Percentiles rank a stretch among this genome's conserved stretches.
Conservation (phyloP, 768 basidiomycete genomes). For the Tylopilus sp. region DNA sequence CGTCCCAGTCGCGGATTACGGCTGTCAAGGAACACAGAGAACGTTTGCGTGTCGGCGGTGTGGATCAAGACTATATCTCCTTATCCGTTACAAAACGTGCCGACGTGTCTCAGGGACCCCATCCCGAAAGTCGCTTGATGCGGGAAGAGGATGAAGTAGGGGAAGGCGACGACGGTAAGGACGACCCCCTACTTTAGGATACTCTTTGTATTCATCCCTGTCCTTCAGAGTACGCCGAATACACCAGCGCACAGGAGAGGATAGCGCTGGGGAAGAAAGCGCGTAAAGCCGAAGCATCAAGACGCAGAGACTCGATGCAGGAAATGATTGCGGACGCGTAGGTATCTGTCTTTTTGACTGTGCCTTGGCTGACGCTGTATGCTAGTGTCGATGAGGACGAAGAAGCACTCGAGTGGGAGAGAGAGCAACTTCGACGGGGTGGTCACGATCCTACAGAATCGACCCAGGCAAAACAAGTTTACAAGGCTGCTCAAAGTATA, state of each 20-base stretch:
- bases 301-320: slow-evolving; percentile 65
- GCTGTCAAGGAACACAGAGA: slow-evolving; percentile 77
- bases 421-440: slow-evolving; percentile 75
- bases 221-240: slow-evolving; percentile 74
- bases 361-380: slow-evolving; percentile 2
- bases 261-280: slow-evolving; percentile 85
- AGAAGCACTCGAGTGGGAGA: slow-evolving; percentile 83
- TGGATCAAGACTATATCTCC: slow-evolving; percentile 73
- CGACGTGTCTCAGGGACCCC: slow-evolving; percentile 63
- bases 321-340: slow-evolving; percentile 84
- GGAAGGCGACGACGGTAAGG: slow-evolving; percentile 81
- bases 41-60: slow-evolving; percentile 50
- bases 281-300: slow-evolving; percentile 63
- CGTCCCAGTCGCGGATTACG: slow-evolving; percentile 65
- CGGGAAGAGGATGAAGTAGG: slow-evolving; percentile 87
- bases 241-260: slow-evolving; percentile 81
- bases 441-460: slow-evolving; percentile 46
- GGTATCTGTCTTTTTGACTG: slow-evolving; percentile 25
- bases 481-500: slow-evolving; percentile 72
- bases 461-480: slow-evolving; percentile 49
- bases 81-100: slow-evolving; percentile 59
- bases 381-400: slow-evolving; percentile 77
- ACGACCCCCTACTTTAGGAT: background rate
- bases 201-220: slow-evolving; percentile 8
- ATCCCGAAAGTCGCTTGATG: slow-evolving; percentile 78